These are phyloP conservation scores for Cephalotrichum gorgonifer DNA, from an alignment of 2,329 filamentous ascomycete genomes.

Conservation along the genomic window DNA sequence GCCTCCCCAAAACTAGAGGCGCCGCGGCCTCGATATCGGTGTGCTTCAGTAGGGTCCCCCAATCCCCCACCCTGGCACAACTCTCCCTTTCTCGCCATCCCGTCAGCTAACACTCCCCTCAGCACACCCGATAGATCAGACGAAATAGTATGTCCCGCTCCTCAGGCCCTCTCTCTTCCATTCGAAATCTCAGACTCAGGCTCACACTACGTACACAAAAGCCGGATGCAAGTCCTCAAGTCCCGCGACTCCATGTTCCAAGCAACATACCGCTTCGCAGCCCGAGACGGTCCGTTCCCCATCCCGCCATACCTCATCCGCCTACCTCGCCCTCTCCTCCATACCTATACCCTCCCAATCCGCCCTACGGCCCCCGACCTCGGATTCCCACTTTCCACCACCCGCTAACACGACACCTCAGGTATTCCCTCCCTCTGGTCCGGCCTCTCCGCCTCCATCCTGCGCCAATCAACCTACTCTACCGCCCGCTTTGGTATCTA, in stretches of 20 bases:
- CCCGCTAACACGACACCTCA: background rate
- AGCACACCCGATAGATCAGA: constrained; percentile 34
- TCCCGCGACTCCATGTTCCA: constrained; percentile 27
- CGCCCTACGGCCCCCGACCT: too few relatives aligned
- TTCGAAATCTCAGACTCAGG: background rate
- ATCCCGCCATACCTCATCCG: background rate
- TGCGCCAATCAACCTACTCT: constrained; percentile 32
- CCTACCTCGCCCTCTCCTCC: background rate
- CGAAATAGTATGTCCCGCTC: constrained; percentile 25
- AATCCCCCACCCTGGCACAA: background rate
- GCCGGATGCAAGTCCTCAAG: constrained; percentile 32
- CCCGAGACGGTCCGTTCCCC: constrained; percentile 23
- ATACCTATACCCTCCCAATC: background rate
- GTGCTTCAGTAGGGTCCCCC: constrained; percentile 27
- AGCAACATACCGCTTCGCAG: constrained; percentile 25
- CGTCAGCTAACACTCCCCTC: background rate
- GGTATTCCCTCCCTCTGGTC: constrained; percentile 30
- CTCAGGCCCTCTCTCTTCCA: background rate
- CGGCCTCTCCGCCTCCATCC: constrained; percentile 30
- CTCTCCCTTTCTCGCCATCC: background rate
- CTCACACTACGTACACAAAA: constrained; percentile 7
- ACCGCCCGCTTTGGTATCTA: constrained; percentile 28
- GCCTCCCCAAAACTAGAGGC: constrained; percentile 17
- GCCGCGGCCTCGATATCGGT: constrained; percentile 33
- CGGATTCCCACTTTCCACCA: background rate